Evolutionary conservation across 768 basidiomycete genomes (phyloP).

Genomic region (Tricholoma sp.): DNA sequence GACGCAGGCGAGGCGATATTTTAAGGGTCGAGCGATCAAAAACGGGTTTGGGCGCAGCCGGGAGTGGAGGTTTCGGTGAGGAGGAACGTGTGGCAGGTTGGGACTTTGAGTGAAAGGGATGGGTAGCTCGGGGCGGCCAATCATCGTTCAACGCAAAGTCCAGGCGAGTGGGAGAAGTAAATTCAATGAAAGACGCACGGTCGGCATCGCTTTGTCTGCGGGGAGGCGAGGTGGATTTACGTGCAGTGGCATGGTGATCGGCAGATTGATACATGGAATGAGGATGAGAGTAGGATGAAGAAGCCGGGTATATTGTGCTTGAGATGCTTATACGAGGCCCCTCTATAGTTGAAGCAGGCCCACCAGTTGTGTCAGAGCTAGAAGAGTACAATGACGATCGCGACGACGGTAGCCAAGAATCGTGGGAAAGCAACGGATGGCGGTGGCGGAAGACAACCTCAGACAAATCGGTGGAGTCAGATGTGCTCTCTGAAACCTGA

Average conservation of each 20-base stretch:
- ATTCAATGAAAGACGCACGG: constrained; percentile 31
- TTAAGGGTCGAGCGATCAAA: constrained; percentile 32
- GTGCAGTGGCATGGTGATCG: constrained; percentile 7
- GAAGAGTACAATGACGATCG: constrained; percentile 23
- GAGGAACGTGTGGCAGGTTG: constrained; percentile 22
- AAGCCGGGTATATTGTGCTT: constrained; percentile 34
- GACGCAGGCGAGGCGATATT: constrained; percentile 8
- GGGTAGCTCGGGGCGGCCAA: constrained; percentile 3
- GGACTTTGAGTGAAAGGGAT: constrained; percentile 18
- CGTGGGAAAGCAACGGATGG: constrained; percentile 33
- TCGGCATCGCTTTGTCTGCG: background rate
- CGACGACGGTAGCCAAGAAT: constrained; percentile 14
- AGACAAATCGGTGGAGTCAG: background rate
- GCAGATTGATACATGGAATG: constrained; percentile 24
- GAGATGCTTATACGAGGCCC: constrained; percentile 38
- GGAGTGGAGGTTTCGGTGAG: constrained; percentile 39
- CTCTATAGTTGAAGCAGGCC: constrained; percentile 32
- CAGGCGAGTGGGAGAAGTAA: constrained; percentile 22
- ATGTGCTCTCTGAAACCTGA: constrained; percentile 1
- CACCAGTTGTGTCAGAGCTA: constrained; percentile 19
- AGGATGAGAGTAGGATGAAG: constrained; percentile 22
- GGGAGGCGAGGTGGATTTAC: background rate
- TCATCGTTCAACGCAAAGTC: constrained; percentile 8
- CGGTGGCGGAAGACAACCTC: constrained; percentile 14
- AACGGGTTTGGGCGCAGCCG: constrained; percentile 41